These are phyloP conservation scores for Acidiella bohemica DNA, from an alignment of 495 filamentous ascomycete species.

Conservation along the genomic window DNA sequence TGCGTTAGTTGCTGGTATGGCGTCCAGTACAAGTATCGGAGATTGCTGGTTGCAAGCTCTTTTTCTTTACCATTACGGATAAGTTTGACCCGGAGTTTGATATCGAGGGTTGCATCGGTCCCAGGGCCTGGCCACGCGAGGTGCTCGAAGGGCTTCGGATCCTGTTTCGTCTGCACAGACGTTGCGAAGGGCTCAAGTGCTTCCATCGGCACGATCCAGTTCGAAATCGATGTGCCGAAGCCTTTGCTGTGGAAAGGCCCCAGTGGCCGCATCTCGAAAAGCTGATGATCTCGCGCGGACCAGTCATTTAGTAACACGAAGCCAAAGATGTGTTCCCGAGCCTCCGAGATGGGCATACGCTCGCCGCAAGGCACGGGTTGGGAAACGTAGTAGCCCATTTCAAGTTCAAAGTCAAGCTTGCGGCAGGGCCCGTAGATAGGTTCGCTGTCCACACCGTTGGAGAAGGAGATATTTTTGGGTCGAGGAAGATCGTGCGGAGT, in stretches of 20 bases:
- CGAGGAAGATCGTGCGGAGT: constrained; percentile 14
- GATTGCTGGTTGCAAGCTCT: constrained; percentile 16
- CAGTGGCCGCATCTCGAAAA: constrained; percentile 22
- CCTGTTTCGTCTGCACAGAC: constrained; percentile 15
- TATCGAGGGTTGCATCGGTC: constrained; percentile 15
- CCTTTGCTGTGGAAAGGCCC: constrained; percentile 24
- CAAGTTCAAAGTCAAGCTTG: constrained; percentile 24
- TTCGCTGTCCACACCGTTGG: constrained; percentile 8
- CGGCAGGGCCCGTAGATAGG: constrained; percentile 16
- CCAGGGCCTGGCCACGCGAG: constrained; percentile 14
- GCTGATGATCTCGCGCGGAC: constrained; percentile 23
- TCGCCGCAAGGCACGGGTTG: constrained; percentile 17
- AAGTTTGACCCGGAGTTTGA: constrained; percentile 17
- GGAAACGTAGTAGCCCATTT: constrained; percentile 24
- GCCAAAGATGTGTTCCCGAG: constrained; percentile 23
- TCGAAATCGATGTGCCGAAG: constrained; percentile 22
- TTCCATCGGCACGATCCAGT: constrained; percentile 23
- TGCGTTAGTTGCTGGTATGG: constrained; percentile 24
- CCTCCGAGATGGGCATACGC: constrained; percentile 17
- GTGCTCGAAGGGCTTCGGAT: constrained; percentile 17
- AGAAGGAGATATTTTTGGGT: constrained; percentile 20
- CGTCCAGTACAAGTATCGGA: constrained; percentile 22
- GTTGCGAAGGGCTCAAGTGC: constrained; percentile 20
- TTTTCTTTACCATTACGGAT: constrained; percentile 13
- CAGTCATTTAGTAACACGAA: constrained; percentile 25